Evolutionary conservation across 1,284 basidiomycete species (phyloP).

Genomic region (Ustilago bromivora): DNA sequence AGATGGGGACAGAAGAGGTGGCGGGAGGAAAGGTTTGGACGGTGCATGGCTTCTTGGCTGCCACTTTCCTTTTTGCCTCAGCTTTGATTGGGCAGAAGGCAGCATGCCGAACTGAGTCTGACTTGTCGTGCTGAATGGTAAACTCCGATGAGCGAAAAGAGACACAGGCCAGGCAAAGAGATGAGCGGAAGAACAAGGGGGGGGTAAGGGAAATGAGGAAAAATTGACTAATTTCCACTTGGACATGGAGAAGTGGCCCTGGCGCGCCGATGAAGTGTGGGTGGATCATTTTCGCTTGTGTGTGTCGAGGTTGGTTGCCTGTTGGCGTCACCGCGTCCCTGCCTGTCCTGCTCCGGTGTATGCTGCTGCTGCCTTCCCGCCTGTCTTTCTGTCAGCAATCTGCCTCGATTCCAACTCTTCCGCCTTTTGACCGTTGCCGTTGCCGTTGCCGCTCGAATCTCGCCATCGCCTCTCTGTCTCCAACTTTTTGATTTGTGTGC

Average conservation of each 20-base stretch:
- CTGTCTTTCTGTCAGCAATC: not conserved
- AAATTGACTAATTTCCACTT: not conserved
- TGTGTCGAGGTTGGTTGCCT: not conserved
- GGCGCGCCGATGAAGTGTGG: not conserved
- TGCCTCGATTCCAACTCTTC: not conserved
- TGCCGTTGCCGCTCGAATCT: not conserved
- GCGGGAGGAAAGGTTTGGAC: not conserved
- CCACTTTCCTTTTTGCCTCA: not conserved
- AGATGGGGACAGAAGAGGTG: not conserved
- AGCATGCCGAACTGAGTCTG: slow-evolving; percentile 6
- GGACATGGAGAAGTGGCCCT: not conserved
- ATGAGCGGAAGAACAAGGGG: not conserved
- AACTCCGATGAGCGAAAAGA: not conserved
- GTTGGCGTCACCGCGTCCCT: slow-evolving; percentile 11
- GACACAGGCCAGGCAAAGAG: not conserved
- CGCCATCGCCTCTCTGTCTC: slow-evolving; percentile 3
- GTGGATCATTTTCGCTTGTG: not conserved
- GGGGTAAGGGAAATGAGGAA: not conserved
- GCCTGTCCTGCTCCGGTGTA: not conserved
- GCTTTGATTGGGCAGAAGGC: slow-evolving; percentile 7
- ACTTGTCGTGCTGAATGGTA: slow-evolving; percentile 1
- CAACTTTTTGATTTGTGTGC: not conserved
- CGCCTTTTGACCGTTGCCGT: not conserved
- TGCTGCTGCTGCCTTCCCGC: not conserved
- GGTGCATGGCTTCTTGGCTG: slow-evolving; percentile 2